phyloP scores from a whole-genome alignment of 2,329 filamentous ascomycete species.

The Ceratocystis papillata region DNA sequence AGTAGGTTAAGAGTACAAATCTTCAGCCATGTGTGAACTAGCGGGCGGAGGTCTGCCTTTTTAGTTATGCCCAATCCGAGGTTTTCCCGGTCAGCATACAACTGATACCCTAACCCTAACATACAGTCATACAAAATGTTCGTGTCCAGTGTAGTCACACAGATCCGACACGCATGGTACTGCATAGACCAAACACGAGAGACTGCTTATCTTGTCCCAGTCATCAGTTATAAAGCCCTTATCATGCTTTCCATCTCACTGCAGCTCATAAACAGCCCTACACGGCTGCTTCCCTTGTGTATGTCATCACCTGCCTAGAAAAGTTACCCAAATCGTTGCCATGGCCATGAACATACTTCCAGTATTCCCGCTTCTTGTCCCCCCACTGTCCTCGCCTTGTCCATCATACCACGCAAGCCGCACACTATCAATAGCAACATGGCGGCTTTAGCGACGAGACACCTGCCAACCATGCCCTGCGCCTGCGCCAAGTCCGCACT shows the following conservation, averaged over 20 bases:
- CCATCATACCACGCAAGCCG: conserved; percentile 24
- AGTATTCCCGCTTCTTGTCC: background rate
- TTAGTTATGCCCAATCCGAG: background rate
- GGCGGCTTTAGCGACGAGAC: background rate
- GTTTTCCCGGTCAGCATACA: background rate
- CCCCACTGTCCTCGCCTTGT: background rate
- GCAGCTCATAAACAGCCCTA: no score
- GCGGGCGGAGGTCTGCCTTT: no score
- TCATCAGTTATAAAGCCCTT: background rate
- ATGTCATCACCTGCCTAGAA: no score
- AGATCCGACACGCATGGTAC: background rate
- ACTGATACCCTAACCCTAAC: background rate
- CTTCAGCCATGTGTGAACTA: background rate
- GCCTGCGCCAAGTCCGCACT: conserved; percentile 20
- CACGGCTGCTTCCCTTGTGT: no score
- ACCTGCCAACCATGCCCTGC: conserved; percentile 22
- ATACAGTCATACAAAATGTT: background rate
- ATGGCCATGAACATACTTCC: background rate
- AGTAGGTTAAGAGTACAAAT: background rate
- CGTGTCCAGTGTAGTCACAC: background rate
- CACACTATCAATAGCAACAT: conserved; percentile 19
- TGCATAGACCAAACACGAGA: background rate
- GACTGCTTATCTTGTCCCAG: background rate
- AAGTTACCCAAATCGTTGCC: background rate
- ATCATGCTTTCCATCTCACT: background rate